Evolutionary conservation across 768 basidiomycete genomes (phyloP).

Genomic region (Paxillus ammoniavirescens): DNA sequence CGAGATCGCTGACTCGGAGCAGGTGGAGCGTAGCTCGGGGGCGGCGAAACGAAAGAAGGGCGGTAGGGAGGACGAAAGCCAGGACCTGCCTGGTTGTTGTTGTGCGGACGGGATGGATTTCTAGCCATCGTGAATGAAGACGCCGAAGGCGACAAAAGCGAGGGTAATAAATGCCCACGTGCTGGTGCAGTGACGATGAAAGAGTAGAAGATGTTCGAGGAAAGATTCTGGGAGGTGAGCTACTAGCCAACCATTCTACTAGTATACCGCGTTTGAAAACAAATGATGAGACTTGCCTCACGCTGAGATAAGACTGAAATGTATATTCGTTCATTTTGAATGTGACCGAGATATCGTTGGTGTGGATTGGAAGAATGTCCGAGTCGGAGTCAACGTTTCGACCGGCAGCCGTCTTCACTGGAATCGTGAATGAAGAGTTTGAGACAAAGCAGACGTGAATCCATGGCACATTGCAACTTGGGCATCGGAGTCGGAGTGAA

Average conservation of each 20-base stretch:
- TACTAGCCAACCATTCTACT: background rate
- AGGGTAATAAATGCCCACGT: background rate
- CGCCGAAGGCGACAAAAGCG: background rate
- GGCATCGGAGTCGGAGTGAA: too few species aligned
- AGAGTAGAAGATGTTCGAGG: conserved; percentile 9
- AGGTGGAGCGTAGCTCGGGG: background rate
- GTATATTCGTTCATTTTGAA: conserved; percentile 11
- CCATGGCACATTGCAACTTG: too few species aligned
- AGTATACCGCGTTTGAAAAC: background rate
- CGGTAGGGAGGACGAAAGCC: background rate
- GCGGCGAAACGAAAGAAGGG: background rate
- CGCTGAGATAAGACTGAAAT: conserved; percentile 9
- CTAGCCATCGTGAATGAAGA: conserved; percentile 13
- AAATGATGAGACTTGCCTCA: background rate
- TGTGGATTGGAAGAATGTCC: background rate
- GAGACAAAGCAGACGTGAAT: too few species aligned
- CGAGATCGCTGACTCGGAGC: background rate
- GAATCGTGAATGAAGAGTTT: too few species aligned
- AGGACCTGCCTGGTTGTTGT: conserved; percentile 23
- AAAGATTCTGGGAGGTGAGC: background rate
- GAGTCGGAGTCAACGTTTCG: too few species aligned
- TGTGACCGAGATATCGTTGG: conserved; percentile 12
- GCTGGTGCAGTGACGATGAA: background rate
- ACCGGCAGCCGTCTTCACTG: too few species aligned
- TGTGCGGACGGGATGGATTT: conserved; percentile 9